Percentiles rank a stretch among this genome's conserved stretches.
Conservation (phyloP, 2,329 filamentous ascomycete species). For the Aspergillus aculeatinus region DNA sequence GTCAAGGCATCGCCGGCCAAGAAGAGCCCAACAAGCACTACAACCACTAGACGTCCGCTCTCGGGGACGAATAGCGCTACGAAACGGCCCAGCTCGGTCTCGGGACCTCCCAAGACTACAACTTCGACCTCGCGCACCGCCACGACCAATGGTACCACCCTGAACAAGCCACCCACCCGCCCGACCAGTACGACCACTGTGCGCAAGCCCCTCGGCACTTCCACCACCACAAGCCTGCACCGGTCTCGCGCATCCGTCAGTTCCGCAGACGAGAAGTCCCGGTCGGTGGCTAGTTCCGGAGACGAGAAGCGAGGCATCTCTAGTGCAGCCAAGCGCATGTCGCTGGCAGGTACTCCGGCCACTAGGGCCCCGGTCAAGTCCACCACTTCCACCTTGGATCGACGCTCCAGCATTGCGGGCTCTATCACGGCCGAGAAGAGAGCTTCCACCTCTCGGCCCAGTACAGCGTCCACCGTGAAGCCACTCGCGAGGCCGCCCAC, state of each 20-base stretch:
- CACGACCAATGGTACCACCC: slow-evolving; percentile 36
- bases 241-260: slow-evolving; percentile 44
- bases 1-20: slow-evolving; percentile 34
- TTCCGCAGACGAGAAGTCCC: slow-evolving; percentile 45
- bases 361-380: slow-evolving; percentile 37
- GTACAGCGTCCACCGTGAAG: slow-evolving; percentile 26
- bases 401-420: slow-evolving; percentile 40
- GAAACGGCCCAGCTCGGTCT: slow-evolving; percentile 38
- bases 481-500: slow-evolving; percentile 28
- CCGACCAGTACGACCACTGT: slow-evolving; percentile 34
- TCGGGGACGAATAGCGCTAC: slow-evolving; percentile 33
- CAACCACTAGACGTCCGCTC: slow-evolving; percentile 35
- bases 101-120: slow-evolving; percentile 30
- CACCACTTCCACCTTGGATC: slow-evolving; percentile 34
- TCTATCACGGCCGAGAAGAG: slow-evolving; percentile 36
- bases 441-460: slow-evolving; percentile 20
- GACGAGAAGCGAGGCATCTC: slow-evolving; percentile 47
- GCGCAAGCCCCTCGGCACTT: slow-evolving; percentile 38
- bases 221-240: slow-evolving; percentile 40
- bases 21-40: slow-evolving; percentile 23
- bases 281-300: slow-evolving; percentile 44
- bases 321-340: slow-evolving; percentile 46
- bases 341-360: slow-evolving; percentile 40
- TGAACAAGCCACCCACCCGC: slow-evolving; percentile 48
- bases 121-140: slow-evolving; percentile 30